phyloP scores from a whole-genome alignment of 345 rosid species.

The Syzygium jambos region DNA sequence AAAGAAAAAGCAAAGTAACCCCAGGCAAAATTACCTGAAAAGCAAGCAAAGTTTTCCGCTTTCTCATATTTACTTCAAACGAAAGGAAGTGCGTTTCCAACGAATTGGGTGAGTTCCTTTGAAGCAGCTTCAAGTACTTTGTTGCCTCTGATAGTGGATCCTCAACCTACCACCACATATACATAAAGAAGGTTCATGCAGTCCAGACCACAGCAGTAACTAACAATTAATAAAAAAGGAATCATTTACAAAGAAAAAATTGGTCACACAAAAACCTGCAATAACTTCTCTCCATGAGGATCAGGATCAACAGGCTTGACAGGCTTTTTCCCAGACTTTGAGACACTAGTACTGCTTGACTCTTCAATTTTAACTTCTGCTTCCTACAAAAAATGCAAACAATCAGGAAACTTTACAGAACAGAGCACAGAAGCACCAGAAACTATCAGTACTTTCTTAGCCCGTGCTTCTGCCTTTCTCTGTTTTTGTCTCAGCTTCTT shows the following conservation, averaged over 20 bases:
- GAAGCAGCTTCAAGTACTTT: slow-evolving; percentile 89
- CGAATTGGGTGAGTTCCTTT: slow-evolving; percentile 70
- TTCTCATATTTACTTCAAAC: slow-evolving; percentile 93
- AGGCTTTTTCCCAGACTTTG: slow-evolving; percentile 83
- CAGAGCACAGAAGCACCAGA: neutral
- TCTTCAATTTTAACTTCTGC: slow-evolving; percentile 88
- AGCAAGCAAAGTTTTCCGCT: slow-evolving; percentile 81
- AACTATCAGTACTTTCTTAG: slow-evolving; percentile 64
- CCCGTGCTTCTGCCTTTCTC: slow-evolving; percentile 93
- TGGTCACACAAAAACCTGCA: slow-evolving; percentile 48
- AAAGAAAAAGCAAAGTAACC: neutral
- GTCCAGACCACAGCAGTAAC: neutral
- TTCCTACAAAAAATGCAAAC: slow-evolving; percentile 45
- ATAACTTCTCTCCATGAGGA: slow-evolving; percentile 82
- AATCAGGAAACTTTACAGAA: slow-evolving; percentile 7
- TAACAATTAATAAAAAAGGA: neutral
- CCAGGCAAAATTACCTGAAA: slow-evolving; percentile 54
- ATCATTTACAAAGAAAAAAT: neutral
- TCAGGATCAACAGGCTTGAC: slow-evolving; percentile 93
- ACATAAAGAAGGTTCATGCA: neutral
- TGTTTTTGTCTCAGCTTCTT: slow-evolving; percentile 90
- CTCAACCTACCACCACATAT: slow-evolving; percentile 49
- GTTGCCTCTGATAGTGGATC: slow-evolving; percentile 88
- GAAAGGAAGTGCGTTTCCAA: slow-evolving; percentile 93
- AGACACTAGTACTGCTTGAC: slow-evolving; percentile 49